A percentile compares a stretch with the other conserved stretches of the same genome.
These are phyloP conservation scores for Cyberlindnera xishuangbannaensis DNA, from an alignment of 805 yeast genomes.

Conservation along the genomic window DNA sequence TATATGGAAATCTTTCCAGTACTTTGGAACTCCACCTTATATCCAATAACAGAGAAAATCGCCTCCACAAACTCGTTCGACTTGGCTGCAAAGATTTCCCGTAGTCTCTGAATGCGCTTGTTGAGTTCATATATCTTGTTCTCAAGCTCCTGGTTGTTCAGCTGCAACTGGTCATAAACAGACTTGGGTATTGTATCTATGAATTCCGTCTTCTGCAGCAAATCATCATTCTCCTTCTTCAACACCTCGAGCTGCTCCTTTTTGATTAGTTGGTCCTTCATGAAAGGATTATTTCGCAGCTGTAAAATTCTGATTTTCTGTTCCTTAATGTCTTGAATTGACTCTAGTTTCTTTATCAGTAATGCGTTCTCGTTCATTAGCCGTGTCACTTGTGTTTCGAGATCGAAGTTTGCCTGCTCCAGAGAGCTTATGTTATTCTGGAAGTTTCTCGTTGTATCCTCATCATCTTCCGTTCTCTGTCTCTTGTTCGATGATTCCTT, in stretches of 20 bases:
- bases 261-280: slow-evolving; percentile 56
- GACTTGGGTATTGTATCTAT: slow-evolving; percentile 47
- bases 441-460: slow-evolving; percentile 19
- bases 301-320: slow-evolving; percentile 49
- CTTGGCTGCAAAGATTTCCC: slow-evolving; percentile 55
- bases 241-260: slow-evolving; percentile 45
- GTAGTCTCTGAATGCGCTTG: slow-evolving; percentile 47
- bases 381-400: slow-evolving; percentile 32
- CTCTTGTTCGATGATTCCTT: slow-evolving; percentile 28
- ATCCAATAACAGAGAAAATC: slow-evolving; percentile 66
- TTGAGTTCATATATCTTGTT: slow-evolving; percentile 40
- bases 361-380: slow-evolving; percentile 31
- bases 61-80: slow-evolving; percentile 68
- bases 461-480: slow-evolving; percentile 16
- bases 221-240: slow-evolving; percentile 51
- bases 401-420: slow-evolving; percentile 36
- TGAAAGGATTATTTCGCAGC: slow-evolving; percentile 59
- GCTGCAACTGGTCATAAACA: slow-evolving; percentile 54
- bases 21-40: slow-evolving; percentile 58
- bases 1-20: slow-evolving; percentile 50
- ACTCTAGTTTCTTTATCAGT: slow-evolving; percentile 33
- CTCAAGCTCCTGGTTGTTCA: slow-evolving; percentile 46
- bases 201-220: slow-evolving; percentile 29
- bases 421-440: slow-evolving; percentile 28
- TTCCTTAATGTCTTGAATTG: slow-evolving; percentile 29